Base-by-base conservation (phyloP, 345 rosid species). In the Camelina neglecta region DNA sequence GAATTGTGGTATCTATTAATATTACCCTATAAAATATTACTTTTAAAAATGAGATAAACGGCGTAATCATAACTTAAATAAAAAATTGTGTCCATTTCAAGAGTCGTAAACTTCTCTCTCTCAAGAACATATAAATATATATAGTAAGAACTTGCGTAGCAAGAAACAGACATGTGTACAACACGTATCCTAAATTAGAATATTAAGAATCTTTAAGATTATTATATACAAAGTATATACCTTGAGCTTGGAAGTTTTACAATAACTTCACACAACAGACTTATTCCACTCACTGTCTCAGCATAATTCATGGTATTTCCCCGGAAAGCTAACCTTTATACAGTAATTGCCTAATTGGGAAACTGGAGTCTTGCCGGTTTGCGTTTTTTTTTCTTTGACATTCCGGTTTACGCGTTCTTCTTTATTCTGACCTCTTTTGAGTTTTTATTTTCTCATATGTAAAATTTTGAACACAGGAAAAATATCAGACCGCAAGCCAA, bases 261-360 rank as follows among this genome's bases (percentile, higher is more conserved):
- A 64, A 76, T 70, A 56, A 56, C 80, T 71, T 77, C 61, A 77
- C 76, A 77, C 75, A 69, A 69, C 57, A 61, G 31, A 76, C 71
- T 54, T 31, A 26, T 69, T 75, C 68, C 55, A 67, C 58, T n/a
- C 59, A 74, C 47, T n/a, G 47, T 60, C 74, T 60, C 36, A 49
- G 24, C 57, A 38, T 11, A 24, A 9, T 39, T 54, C 18, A 12
- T 66, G 61, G 50, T 75, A 35, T 65, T 54, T 65, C 18, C 56
- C 63, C 16, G 76, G 76, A 53, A 73, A 73, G 8, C 54, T 61
- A 72, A 72, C 69, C n/a, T n/a, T n/a, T n/a, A n/a, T n/a, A n/a
- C n/a, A n/a, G n/a, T n/a, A n/a, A n/a, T n/a, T n/a, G n/a, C n/a
- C n/a, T n/a, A n/a, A n/a, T n/a, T n/a, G n/a, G n/a, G n/a, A n/a